Evolutionary conservation across 352 stramenopile genomes (phyloP).

Genomic region (Thalassiosira hispida): DNA sequence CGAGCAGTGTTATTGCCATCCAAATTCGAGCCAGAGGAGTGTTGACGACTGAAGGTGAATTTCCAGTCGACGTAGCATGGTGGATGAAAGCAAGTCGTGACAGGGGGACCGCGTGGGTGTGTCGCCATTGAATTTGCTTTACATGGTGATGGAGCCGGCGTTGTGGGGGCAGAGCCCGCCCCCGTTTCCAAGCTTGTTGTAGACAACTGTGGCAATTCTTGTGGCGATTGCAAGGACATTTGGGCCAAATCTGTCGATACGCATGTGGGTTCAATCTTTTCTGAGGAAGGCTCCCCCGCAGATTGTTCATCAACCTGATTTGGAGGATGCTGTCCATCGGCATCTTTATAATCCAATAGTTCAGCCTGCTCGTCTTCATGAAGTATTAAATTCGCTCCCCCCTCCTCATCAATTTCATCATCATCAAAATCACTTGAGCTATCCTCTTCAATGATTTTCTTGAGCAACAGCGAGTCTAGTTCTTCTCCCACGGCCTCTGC

Average conservation of each 20-base stretch:
- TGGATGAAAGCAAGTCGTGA: slow-evolving; percentile 4
- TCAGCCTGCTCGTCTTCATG: slow-evolving; percentile 10
- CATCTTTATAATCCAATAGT: slow-evolving; percentile 1
- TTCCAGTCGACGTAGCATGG: slow-evolving; percentile 40
- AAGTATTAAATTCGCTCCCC: slow-evolving; percentile 1
- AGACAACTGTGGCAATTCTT: neutral
- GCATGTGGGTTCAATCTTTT: slow-evolving; percentile 13
- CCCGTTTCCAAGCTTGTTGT: neutral
- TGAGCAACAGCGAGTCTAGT: slow-evolving; percentile 51
- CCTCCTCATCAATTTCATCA: slow-evolving; percentile 64
- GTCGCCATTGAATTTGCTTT: slow-evolving; percentile 5
- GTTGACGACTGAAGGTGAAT: slow-evolving; percentile 33
- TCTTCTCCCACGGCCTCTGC: slow-evolving; percentile 71
- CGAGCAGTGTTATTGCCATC: neutral
- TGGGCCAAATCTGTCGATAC: slow-evolving; percentile 13
- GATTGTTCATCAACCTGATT: slow-evolving; percentile 1
- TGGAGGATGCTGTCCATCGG: neutral
- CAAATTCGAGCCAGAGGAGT: slow-evolving; percentile 33
- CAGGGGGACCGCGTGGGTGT: neutral
- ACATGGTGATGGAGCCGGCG: slow-evolving; percentile 22
- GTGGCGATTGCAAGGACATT: neutral
- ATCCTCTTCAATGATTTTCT: slow-evolving; percentile 71
- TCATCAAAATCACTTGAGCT: slow-evolving; percentile 61
- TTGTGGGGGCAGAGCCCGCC: slow-evolving; percentile 1
- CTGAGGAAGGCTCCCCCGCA: neutral